Base-by-base conservation (phyloP, 2,329 filamentous ascomycete genomes). In the Ophiostoma ips region DNA sequence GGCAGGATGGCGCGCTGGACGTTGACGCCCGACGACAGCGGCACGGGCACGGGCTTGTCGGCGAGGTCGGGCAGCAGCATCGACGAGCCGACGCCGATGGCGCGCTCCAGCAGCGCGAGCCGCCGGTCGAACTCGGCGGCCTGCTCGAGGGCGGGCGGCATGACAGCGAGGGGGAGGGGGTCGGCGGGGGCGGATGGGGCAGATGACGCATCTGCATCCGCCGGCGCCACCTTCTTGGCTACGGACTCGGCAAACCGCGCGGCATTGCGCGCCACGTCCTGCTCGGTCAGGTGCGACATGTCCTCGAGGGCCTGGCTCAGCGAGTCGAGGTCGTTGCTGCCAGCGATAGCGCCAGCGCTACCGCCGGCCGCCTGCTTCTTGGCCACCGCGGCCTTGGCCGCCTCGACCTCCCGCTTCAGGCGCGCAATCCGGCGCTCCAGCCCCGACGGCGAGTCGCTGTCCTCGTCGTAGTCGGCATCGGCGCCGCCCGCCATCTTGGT, bases 101-200 rank as follows among this genome's bases (percentile, higher is more conserved):
- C 77, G 57, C 80, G 80, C 68, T 98, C 92, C 45, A 98, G 71
- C 30, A 84, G 70, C 3, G 83, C 70, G 18, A 98, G 76, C 5
- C 92, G 79, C 30, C 78, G 75, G 62, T 96, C 90, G 59, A 98
- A 95, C 55, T 92, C 84, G 21, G 89, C 86, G 7, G 87, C 83
- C 63, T 88, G 85, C 33, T 81, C 79, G 34, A 95, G 83, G 37
- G 72, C 38, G 55, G 55, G 15, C 58, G 58, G 36, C 3, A 49
- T 15, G 6, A 19, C 12, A 9, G 8, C 5, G 24, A 28, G 56
- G 9, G 2, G 63, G 44, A 56, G 2, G 63, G 44, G 56, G 63
- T 12, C 6, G 35, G 10, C 12, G n/a, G n/a, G n/a, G n/a, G n/a
- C n/a, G n/a, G n/a, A n/a, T n/a, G n/a, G n/a, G n/a, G n/a, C n/a